A percentile compares a stretch with the other conserved stretches of the same genome.
These are phyloP conservation scores for Astrocystis sublimbata DNA, from an alignment of 495 filamentous ascomycete genomes.

Conservation along the genomic window DNA sequence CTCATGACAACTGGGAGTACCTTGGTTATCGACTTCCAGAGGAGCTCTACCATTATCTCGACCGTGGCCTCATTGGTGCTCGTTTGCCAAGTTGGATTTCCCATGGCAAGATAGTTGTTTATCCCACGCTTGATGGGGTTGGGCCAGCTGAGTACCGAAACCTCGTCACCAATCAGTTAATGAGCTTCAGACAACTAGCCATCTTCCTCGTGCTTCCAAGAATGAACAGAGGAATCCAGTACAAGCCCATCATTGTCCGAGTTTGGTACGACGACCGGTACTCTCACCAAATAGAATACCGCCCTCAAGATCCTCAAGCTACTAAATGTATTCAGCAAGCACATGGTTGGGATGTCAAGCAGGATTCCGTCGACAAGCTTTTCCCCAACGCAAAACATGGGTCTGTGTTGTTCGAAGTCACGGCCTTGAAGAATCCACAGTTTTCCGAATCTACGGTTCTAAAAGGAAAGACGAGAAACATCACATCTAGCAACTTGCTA, in stretches of 20 bases:
- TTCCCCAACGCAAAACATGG: constrained; percentile 52
- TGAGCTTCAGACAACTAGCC: constrained; percentile 70
- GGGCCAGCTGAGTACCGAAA: constrained; percentile 77
- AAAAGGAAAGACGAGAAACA: constrained; percentile 45
- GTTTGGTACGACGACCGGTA: constrained; percentile 83
- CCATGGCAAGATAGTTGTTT: constrained; percentile 70
- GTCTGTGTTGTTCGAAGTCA: constrained; percentile 57
- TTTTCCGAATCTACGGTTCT: constrained; percentile 67
- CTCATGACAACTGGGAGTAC: constrained; percentile 82
- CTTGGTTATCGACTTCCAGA: constrained; percentile 85
- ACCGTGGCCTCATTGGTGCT: constrained; percentile 75
- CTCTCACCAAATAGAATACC: constrained; percentile 65
- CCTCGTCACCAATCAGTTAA: constrained; percentile 70
- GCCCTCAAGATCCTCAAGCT: constrained; percentile 59
- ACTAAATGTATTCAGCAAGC: constrained; percentile 60
- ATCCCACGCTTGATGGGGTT: constrained; percentile 78
- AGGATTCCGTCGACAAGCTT: constrained; percentile 49
- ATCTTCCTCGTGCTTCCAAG: constrained; percentile 73
- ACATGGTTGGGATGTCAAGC: constrained; percentile 73
- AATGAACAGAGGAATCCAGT: constrained; percentile 77
- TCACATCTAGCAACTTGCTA: constrained; percentile 69
- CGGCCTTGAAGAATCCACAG: constrained; percentile 60
- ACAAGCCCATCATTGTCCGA: constrained; percentile 69
- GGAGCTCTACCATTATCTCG: constrained; percentile 90
- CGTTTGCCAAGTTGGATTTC: constrained; percentile 80